Conservation (phyloP, 179 eudicot species). For the Spergularia azorica region DNA sequence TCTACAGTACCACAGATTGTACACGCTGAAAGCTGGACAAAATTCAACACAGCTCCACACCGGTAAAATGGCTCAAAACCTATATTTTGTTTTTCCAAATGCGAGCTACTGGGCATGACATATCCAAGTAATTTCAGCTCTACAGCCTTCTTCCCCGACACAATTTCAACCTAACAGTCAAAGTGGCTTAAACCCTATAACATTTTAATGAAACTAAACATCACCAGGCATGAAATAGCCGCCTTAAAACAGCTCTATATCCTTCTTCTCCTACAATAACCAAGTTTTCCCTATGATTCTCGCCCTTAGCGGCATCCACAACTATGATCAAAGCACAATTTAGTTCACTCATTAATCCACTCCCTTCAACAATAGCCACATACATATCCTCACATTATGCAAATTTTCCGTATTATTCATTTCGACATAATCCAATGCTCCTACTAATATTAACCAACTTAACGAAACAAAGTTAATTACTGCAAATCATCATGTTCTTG, state of each 20-base stretch:
- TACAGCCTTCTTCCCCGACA: background rate
- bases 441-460: too few relatives aligned
- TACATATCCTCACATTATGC: background rate
- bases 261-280: background rate
- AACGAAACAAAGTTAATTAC: too few relatives aligned
- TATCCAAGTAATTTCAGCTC: too few relatives aligned
- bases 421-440: too few relatives aligned
- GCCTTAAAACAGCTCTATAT: background rate
- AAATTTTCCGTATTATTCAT: background rate
- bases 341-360: background rate
- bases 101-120: too few relatives aligned
- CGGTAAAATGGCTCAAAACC: background rate
- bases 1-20: background rate
- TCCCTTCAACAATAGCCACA: background rate
- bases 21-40: background rate
- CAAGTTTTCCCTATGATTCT: background rate
- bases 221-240: background rate
- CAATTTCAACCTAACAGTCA: background rate
- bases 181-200: background rate
- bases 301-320: background rate
- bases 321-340: background rate
- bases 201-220: background rate
- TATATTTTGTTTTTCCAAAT: background rate
- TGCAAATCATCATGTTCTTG: too few relatives aligned
- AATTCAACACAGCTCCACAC: background rate